Evolutionary conservation across 2,329 filamentous ascomycete species (phyloP).

Genomic region (Acrocalymma vagum): DNA sequence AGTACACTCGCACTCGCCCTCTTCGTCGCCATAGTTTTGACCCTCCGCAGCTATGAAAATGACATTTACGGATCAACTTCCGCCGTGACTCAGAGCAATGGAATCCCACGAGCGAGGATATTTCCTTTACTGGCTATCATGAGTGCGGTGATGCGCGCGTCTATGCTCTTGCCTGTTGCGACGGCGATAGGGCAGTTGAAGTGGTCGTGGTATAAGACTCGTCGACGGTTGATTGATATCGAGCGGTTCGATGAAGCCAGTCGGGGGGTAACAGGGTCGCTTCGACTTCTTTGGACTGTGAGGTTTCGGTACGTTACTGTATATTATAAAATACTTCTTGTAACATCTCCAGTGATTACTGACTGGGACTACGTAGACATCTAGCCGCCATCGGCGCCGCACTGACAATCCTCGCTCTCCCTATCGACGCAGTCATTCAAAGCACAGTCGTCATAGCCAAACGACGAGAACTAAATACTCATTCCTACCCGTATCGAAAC

Average conservation of each 20-base stretch:
- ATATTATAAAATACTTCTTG: too few relatives aligned
- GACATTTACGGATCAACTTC: not conserved
- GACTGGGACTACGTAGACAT: too few relatives aligned
- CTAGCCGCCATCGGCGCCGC: slow-evolving; percentile 4
- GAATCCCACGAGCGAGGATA: slow-evolving; percentile 1
- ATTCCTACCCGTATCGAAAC: not conserved
- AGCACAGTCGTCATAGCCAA: slow-evolving; percentile 4
- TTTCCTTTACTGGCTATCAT: slow-evolving; percentile 5
- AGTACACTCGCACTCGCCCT: slow-evolving; percentile 1
- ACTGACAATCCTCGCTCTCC: slow-evolving; percentile 4
- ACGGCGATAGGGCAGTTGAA: slow-evolving; percentile 10
- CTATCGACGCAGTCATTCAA: slow-evolving; percentile 8
- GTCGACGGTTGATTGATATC: slow-evolving; percentile 2
- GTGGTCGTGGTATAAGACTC: slow-evolving; percentile 9
- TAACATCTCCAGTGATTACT: too few relatives aligned
- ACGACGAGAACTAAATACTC: not conserved
- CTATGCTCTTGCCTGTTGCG: slow-evolving; percentile 13
- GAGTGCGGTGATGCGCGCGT: slow-evolving; percentile 4
- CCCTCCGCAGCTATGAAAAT: slow-evolving; percentile 1
- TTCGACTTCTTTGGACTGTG: slow-evolving; percentile 6
- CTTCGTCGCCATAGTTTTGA: slow-evolving; percentile 1
- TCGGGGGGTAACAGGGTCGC: slow-evolving; percentile 7
- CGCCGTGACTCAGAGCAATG: not conserved
- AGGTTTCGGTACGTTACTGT: not conserved
- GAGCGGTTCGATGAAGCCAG: slow-evolving; percentile 14